Base-by-base conservation (phyloP, 345 rosid species). In the Orychophragmus violaceus region DNA sequence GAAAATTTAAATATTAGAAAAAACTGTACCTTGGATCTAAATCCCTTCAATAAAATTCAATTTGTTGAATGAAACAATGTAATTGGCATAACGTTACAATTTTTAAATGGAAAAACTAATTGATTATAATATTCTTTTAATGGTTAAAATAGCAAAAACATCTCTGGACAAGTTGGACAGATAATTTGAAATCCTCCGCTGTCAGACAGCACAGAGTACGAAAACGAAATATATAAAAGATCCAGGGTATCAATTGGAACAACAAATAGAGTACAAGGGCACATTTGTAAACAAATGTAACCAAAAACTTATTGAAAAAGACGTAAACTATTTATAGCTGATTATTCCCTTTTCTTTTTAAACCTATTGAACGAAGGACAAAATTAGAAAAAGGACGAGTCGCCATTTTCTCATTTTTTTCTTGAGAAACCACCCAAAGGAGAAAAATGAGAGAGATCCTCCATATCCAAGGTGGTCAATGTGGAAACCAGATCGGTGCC, bases 401-500 rank as follows among this genome's bases (percentile, higher is more conserved):
- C 77, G 56, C 63, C 62, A 53, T 66, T 53, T 73, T 59, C 72
- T 59, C 67, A 14, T 39, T 12, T 46, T 24, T 41, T 46, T 46
- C 5, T 8, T 1, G 4, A 25, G 11, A 13, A 42, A 18, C 22
- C 8, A 27, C 5, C 42, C 8, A 19, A 6, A 64, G 24, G 39
- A 45, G 41, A 55, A 64, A 59, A 64, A 75, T 75, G 79, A 69
- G 79, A 64, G 79, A 75, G 39, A 75, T 75, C 71, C 79, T 75
- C 48, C 79, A 75, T 35, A 75, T 75, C 68, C 79, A 75, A 52
- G 79, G 79, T 2, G 79, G 79, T 22, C 79, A 75, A 70, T 75
- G 79, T 65, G 79, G 79, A 59, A 75, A 75, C 79, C 79, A 75
- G 79, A 75, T 75, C 75, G 79, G 79, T 5, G 79, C 79, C n/a